A percentile compares a stretch with the other conserved stretches of the same genome.
Evolutionary conservation across 805 yeast genomes (phyloP).

Genomic region (baker's yeast (Saccharomyces cerevisiae)): DNA sequence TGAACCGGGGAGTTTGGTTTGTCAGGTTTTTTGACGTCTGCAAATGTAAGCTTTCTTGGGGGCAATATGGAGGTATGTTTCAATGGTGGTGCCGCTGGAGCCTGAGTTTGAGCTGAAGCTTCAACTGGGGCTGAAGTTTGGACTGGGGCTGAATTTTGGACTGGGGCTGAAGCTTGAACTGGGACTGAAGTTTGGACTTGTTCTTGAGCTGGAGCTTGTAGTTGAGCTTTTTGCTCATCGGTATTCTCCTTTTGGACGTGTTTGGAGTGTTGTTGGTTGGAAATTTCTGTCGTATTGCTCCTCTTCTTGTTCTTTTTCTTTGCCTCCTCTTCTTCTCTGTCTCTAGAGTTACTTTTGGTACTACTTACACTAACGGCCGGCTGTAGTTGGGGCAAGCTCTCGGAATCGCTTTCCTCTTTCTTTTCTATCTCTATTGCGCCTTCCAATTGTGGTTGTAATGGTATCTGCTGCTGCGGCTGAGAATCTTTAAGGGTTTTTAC

Average conservation of each 20-base stretch:
- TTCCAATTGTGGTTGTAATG: not conserved
- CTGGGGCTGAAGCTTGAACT: not conserved
- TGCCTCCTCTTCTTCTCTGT: not conserved
- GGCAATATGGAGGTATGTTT: slow-evolving; percentile 13
- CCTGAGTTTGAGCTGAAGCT: too few species aligned
- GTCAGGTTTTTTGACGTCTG: slow-evolving; percentile 30
- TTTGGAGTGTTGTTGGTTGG: not conserved
- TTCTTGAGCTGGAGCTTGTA: not conserved
- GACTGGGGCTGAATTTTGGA: not conserved
- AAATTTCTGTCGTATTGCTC: not conserved
- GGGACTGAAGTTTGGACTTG: not conserved
- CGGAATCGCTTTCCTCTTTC: not conserved
- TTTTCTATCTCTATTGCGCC: not conserved
- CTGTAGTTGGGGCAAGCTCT: slow-evolving; percentile 1
- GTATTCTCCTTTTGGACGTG: not conserved
- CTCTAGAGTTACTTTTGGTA: not conserved
- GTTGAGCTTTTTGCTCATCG: not conserved
- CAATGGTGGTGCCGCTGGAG: not conserved
- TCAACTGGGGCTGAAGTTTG: not conserved
- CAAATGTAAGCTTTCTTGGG: slow-evolving; percentile 31
- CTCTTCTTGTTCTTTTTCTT: not conserved
- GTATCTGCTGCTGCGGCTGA: not conserved
- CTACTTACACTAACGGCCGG: slow-evolving; percentile 16
- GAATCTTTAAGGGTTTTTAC: not conserved
- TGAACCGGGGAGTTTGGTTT: slow-evolving; percentile 50